phyloP scores from a whole-genome alignment of 768 basidiomycete genomes.

The Tylopilus sp. region DNA sequence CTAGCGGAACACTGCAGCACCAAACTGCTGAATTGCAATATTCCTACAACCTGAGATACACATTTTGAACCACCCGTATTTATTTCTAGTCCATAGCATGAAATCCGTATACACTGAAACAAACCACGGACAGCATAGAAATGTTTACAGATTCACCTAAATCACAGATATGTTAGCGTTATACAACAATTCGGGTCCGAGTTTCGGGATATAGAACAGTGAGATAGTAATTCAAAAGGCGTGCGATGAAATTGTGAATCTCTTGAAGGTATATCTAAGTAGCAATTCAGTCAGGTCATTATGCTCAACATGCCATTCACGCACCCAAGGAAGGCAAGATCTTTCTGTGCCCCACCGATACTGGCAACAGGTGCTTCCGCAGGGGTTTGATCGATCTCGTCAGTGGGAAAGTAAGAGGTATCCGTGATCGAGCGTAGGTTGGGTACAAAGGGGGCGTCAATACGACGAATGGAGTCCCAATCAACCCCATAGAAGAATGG shows the following conservation, averaged over 20 bases:
- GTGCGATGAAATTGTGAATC: constrained; percentile 62
- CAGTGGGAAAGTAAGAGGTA: constrained; percentile 97
- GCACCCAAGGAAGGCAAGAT: constrained; percentile 66
- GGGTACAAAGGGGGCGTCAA: constrained; percentile 96
- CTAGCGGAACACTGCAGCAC: too few species aligned
- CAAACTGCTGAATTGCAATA: too few species aligned
- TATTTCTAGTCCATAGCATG: not conserved
- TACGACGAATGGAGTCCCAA: constrained; percentile 82
- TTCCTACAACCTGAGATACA: too few species aligned
- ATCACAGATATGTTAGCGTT: not conserved
- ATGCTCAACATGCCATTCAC: constrained; percentile 14
- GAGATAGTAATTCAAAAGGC: constrained; percentile 36
- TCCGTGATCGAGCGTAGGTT: constrained; percentile 91
- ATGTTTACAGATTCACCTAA: constrained; percentile 1
- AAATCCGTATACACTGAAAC: too few species aligned
- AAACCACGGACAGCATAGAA: too few species aligned
- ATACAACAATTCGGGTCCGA: not conserved
- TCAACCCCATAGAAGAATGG: constrained; percentile 96
- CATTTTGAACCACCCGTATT: too few species aligned
- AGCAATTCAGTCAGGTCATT: constrained; percentile 1
- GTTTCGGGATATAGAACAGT: not conserved
- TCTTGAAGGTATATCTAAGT: constrained; percentile 73
- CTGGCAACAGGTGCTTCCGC: constrained; percentile 42
- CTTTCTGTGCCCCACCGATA: constrained; percentile 44
- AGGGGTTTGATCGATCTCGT: constrained; percentile 79